Base-by-base conservation (phyloP, 177 flowering plant species). In the Vitis hybrid region DNA sequence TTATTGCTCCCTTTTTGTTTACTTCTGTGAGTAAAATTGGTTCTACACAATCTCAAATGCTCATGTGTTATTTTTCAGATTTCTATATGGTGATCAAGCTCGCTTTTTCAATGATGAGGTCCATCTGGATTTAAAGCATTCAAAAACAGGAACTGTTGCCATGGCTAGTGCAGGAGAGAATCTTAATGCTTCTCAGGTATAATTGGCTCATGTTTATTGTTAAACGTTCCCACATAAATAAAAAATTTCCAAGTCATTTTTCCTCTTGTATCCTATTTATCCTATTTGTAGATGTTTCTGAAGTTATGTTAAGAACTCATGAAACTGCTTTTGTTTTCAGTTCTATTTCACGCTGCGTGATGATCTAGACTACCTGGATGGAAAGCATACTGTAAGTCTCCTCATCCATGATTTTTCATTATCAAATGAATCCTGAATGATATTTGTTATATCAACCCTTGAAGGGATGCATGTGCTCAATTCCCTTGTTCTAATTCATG, bases 141-240 rank as follows among this genome's bases (percentile, higher is more conserved):
- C 90, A 18, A 93, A 92, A 78, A 89, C 71, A 1, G 99, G 99
- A 9, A 90, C 95, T 11, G 84, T 93, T 75, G 89, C 99, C 16
- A 93, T 96, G 99, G 97, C 97, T 64, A 96, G 94, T 81, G 99
- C 89, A 70, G 99, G 99, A 62, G 93, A 93, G 76, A 87, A 90
- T 85, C 85, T 90, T 11, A 95, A 95, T 89, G 99, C 99, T 66
- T 95, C 99, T 55, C 99, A 94, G 98, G 97, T 92, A 69, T 70
- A 18, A 45, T 39, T 39, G 45, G 45, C 45, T 7, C 45, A 39
- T 39, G 9, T 7, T 39, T 39, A 39, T 7, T 39, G 45, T 39
- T 39, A 39, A 39, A 39, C 0, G 7, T 7, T 39, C 7, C 8
- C 45, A 39, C 45, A 39, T 39, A 4, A 39, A 7, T 39, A 39